These are phyloP conservation scores for Pestalotiopsis sp. DNA, from an alignment of 2,329 filamentous ascomycete species.

Conservation along the genomic window DNA sequence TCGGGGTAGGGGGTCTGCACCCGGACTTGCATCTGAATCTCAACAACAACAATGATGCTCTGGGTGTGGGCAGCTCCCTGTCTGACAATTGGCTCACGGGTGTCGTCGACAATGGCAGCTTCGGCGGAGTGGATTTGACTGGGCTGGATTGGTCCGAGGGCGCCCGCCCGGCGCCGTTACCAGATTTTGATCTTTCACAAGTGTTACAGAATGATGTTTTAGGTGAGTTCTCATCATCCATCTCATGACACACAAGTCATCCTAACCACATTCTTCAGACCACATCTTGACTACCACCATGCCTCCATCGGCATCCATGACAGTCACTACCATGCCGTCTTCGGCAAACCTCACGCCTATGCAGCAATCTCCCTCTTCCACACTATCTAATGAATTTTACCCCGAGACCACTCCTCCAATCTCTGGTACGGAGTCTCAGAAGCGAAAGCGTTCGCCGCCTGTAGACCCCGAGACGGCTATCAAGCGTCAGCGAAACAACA, in stretches of 20 bases:
- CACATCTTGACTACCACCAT: conserved; percentile 21
- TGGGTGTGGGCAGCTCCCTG: background rate
- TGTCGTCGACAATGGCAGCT: conserved; percentile 23
- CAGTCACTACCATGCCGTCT: background rate
- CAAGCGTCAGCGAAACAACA: conserved; percentile 70
- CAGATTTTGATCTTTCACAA: conserved; percentile 15
- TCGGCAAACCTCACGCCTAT: conserved; percentile 7
- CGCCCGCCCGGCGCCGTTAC: conserved; percentile 10
- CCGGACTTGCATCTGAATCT: background rate
- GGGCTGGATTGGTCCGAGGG: conserved; percentile 11
- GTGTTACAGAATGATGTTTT: conserved; percentile 16
- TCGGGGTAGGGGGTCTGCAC: conserved; percentile 7
- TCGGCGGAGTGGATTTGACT: conserved; percentile 27
- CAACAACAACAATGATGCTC: background rate
- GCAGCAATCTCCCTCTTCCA: conserved; percentile 6
- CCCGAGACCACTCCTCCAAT: conserved; percentile 6
- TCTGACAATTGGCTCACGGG: conserved; percentile 21
- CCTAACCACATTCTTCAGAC: conserved; percentile 17
- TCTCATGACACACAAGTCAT: background rate
- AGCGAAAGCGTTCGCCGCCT: conserved; percentile 24
- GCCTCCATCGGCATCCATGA: background rate
- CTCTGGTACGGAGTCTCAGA: conserved; percentile 15
- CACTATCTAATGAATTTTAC: conserved; percentile 12
- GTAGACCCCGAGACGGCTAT: conserved; percentile 35
- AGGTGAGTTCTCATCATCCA: conserved; percentile 4